phyloP scores from a whole-genome alignment of 1,284 basidiomycete species.

The Pisolithus thermaeus region DNA sequence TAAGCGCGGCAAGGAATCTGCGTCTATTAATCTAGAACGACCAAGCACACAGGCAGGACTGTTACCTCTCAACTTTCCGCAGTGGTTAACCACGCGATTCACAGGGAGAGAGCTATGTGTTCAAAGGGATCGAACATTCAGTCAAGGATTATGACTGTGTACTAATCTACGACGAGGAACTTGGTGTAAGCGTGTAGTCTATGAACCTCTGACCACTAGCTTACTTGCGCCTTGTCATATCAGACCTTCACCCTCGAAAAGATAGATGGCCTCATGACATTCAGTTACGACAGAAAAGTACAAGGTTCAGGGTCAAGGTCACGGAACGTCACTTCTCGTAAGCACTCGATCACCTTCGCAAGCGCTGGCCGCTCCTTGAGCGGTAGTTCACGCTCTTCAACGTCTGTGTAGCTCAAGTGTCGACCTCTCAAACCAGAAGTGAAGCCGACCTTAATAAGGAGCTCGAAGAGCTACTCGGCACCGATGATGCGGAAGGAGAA shows the following conservation, averaged over 20 bases:
- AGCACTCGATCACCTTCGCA: slow-evolving; percentile 14
- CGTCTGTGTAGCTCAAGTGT: slow-evolving; percentile 14
- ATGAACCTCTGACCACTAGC: background rate
- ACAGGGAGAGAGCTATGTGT: slow-evolving; percentile 54
- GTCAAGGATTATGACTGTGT: slow-evolving; percentile 69
- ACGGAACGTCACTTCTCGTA: slow-evolving; percentile 42
- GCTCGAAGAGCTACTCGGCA: slow-evolving; percentile 28
- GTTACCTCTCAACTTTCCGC: background rate
- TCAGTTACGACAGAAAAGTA: slow-evolving; percentile 47
- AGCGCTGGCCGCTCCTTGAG: background rate
- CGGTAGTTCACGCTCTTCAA: slow-evolving; percentile 5
- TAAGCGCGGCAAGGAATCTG: slow-evolving; percentile 43
- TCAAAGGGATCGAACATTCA: slow-evolving; percentile 48
- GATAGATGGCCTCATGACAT: slow-evolving; percentile 55
- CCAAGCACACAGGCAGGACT: slow-evolving; percentile 50
- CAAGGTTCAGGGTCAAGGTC: slow-evolving; percentile 23
- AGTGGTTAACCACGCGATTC: slow-evolving; percentile 5
- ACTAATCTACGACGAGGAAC: slow-evolving; percentile 68
- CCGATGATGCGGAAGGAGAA: slow-evolving; percentile 41
- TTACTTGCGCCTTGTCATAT: slow-evolving; percentile 4
- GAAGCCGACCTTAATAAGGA: slow-evolving; percentile 32
- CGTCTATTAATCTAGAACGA: slow-evolving; percentile 53
- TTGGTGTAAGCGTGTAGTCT: slow-evolving; percentile 42
- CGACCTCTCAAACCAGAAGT: slow-evolving; percentile 10
- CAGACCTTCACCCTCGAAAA: slow-evolving; percentile 72